Evolutionary conservation across 768 basidiomycete species (phyloP), one percentile per base, ranked within the genome.

Genomic region (Phanerochaete carnosa): DNA sequence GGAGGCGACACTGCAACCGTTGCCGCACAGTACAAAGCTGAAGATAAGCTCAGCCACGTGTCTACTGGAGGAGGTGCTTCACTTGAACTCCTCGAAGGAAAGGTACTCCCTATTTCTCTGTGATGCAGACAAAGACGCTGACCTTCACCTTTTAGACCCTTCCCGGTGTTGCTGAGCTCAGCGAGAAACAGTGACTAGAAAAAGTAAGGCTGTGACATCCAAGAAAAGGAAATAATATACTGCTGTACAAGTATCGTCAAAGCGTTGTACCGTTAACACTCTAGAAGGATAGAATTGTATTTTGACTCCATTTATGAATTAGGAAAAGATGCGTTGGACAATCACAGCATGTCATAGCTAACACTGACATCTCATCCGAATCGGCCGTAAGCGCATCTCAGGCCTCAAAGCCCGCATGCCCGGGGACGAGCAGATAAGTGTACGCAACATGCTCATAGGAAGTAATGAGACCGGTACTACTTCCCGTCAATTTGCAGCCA

Each of bases 1-100:
- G 95, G 94, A 66, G 94, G 94, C 63, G 94, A 95, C 73, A 96
- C 94, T 45, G 96, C 96, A n/a, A 98, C 96, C 5, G 83, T 98
- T 35, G 95, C 88, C 57, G 95, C 92, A n/a, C 86, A 95, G 65
- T 83, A 89, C 70, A 79, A 78, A 12, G 86, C 86, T 19, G 96
- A 99, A 74, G 87, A 89, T 66, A 87, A 93, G 73, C 80, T 99
- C 64, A 95, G 91, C 75, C 96, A 99, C 76, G 94, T 99, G 68
- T 94, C 91, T 73, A 99, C 96, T 37, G 96, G 96, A 63, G 96
- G 92, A 49, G 93, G 93, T 55, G 94, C 94, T 30, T 91, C 89
- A 71, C 84, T 99, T 61, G 96, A 99, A 75, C 83, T 99, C 43
- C 83, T 99, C 67, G 96, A 99, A 80, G 96, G 96, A 76, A 99